phyloP scores from a whole-genome alignment of 2,329 filamentous ascomycete species.

The Arthrobotrys pseudoclavata region DNA sequence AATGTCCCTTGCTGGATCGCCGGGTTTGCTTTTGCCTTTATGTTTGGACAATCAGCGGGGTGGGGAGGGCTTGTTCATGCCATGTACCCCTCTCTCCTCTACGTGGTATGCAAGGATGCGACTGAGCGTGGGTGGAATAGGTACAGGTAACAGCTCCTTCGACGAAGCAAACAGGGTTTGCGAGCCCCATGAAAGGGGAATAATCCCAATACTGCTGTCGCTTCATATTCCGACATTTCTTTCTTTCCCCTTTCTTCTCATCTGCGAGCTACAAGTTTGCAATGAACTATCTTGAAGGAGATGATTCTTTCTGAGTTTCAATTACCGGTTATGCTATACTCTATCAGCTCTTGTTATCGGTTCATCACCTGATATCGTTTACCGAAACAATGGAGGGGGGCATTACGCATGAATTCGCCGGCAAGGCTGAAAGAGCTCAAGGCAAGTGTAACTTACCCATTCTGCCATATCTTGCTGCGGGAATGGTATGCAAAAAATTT shows the following conservation, averaged over 20 bases:
- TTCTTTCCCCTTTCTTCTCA: slow-evolving; percentile 31
- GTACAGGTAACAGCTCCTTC: slow-evolving; percentile 39
- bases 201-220: slow-evolving; percentile 28
- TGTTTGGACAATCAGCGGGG: slow-evolving; percentile 47
- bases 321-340: slow-evolving; percentile 2
- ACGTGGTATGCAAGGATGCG: slow-evolving; percentile 45
- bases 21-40: slow-evolving; percentile 33
- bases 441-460: slow-evolving; percentile 21
- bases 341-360: slow-evolving; percentile 47
- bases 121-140: slow-evolving; percentile 27
- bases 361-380: slow-evolving; percentile 57
- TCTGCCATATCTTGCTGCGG: slow-evolving; percentile 25
- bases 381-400: slow-evolving; percentile 51
- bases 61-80: slow-evolving; percentile 55
- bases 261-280: slow-evolving; percentile 10
- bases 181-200: slow-evolving; percentile 26
- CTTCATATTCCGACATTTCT: slow-evolving; percentile 29
- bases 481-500: slow-evolving; percentile 25
- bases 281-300: slow-evolving; percentile 20
- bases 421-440: slow-evolving; percentile 52
- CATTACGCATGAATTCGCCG: slow-evolving; percentile 46
- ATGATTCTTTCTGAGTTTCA: slow-evolving; percentile 41
- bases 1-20: slow-evolving; percentile 52
- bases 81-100: slow-evolving; percentile 52
- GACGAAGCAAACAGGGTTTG: slow-evolving; percentile 10